Conservation (phyloP, 1,284 basidiomycete genomes). For the Rhodotorula sp. region DNA sequence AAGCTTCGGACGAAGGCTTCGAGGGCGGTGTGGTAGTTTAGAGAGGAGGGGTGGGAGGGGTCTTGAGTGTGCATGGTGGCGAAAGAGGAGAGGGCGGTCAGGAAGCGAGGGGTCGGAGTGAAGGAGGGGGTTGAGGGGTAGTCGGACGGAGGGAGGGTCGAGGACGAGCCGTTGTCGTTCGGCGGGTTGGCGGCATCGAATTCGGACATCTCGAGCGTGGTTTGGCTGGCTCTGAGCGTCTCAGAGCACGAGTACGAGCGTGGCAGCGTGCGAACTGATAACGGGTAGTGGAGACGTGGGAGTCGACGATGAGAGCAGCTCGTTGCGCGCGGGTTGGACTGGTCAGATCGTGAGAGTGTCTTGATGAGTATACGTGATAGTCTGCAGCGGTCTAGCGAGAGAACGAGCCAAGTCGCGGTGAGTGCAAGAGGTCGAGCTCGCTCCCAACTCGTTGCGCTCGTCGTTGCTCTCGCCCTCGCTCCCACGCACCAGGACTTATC, state of each 20-base stretch:
- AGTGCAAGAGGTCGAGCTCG: neutral
- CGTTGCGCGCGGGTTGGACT: no score
- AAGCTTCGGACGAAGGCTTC: constrained; percentile 4
- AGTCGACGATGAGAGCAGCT: neutral
- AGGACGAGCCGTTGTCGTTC: neutral
- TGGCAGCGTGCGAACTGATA: neutral
- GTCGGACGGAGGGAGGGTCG: neutral
- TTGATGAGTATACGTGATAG: no score
- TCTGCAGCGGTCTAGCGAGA: no score
- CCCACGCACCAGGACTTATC: neutral
- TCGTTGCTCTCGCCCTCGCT: neutral
- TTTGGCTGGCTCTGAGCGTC: no score
- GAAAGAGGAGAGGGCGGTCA: constrained; percentile 9
- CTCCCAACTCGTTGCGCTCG: no score
- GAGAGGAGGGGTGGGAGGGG: neutral
- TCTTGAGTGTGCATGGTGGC: constrained; percentile 5
- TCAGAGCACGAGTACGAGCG: neutral
- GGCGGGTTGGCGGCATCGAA: no score
- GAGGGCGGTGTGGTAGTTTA: constrained; percentile 21
- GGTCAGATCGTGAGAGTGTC: no score
- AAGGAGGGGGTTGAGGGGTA: constrained; percentile 4
- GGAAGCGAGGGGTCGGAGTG: constrained; percentile 13
- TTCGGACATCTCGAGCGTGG: no score
- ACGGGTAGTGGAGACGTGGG: neutral
- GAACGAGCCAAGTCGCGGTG: neutral